A percentile compares a stretch with the other conserved stretches of the same genome.
phyloP scores from a whole-genome alignment of 495 filamentous ascomycete species.

The Xylaria telfairii region DNA sequence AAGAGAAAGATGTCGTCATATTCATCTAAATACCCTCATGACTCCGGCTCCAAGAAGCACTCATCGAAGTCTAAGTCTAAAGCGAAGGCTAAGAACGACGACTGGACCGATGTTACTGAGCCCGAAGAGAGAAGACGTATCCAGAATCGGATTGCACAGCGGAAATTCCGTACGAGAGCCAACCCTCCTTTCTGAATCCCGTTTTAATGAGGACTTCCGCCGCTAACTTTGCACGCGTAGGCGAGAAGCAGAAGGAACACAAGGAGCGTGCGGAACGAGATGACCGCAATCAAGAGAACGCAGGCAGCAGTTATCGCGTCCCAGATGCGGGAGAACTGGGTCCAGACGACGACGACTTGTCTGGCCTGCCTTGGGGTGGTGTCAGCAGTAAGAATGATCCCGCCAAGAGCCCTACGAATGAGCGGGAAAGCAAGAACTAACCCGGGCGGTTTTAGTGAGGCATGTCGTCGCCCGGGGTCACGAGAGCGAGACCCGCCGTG shows the following conservation, averaged over 20 bases:
- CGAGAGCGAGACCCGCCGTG: conserved; percentile 47
- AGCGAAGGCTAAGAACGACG: conserved; percentile 52
- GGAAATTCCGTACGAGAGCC: conserved; percentile 59
- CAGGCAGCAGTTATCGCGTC: conserved; percentile 61
- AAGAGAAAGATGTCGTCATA: conserved; percentile 40
- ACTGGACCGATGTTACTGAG: conserved; percentile 66
- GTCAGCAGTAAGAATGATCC: conserved; percentile 43
- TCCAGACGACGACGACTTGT: conserved; percentile 52
- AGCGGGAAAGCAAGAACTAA: conserved; percentile 9
- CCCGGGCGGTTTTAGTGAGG: conserved; percentile 40
- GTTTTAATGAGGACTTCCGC: background rate
- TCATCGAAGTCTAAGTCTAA: conserved; percentile 36
- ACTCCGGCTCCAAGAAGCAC: conserved; percentile 42
- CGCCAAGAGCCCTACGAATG: background rate
- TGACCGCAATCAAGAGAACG: conserved; percentile 60
- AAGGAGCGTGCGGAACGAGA: conserved; percentile 64
- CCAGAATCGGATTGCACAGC: conserved; percentile 66
- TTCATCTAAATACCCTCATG: conserved; percentile 36
- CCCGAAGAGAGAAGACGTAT: conserved; percentile 65
- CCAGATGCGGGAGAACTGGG: conserved; percentile 58
- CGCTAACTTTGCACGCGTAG: conserved; percentile 42
- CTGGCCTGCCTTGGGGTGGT: conserved; percentile 70
- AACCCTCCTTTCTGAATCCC: conserved; percentile 32
- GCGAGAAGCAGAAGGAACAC: conserved; percentile 64
- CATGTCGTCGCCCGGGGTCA: conserved; percentile 62